Evolutionary conservation across 768 basidiomycete species (phyloP).

Genomic region (Stropharia rugosoannulata): DNA sequence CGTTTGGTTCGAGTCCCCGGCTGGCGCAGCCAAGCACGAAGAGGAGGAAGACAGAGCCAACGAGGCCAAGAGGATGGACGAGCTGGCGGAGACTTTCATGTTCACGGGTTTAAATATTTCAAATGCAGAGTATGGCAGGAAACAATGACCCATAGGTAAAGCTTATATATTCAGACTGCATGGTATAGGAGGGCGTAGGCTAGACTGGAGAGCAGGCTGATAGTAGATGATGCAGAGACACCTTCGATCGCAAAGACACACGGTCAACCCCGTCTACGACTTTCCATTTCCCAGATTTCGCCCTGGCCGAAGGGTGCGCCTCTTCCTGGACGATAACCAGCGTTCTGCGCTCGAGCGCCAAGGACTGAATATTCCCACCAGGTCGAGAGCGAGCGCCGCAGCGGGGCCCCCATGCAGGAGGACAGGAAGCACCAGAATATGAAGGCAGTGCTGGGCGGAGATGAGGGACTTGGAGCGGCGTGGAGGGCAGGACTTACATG

Average conservation of each 20-base stretch:
- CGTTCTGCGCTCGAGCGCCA: constrained; percentile 32
- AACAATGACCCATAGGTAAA: not conserved
- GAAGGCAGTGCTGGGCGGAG: constrained; percentile 30
- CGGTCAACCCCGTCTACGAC: constrained; percentile 21
- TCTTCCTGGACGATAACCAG: constrained; percentile 22
- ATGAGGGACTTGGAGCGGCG: not conserved
- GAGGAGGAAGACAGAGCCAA: constrained; percentile 53
- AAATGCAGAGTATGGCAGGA: constrained; percentile 7
- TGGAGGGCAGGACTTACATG: constrained; percentile 34
- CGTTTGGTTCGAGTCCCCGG: constrained; percentile 27
- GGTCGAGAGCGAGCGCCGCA: constrained; percentile 41
- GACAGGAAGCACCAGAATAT: constrained; percentile 68
- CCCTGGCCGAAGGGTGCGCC: constrained; percentile 41
- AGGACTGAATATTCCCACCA: constrained; percentile 48
- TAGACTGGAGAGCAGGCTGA: constrained; percentile 1
- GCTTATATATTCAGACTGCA: constrained; percentile 6
- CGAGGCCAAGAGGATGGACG: constrained; percentile 45
- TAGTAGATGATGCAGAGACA: not conserved
- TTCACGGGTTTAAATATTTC: constrained; percentile 6
- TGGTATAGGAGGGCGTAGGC: constrained; percentile 8
- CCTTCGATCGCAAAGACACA: not conserved
- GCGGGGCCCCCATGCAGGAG: constrained; percentile 59
- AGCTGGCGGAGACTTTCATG: constrained; percentile 49
- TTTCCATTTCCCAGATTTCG: constrained; percentile 63
- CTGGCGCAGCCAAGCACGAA: constrained; percentile 42